Percentiles rank a stretch among this genome's conserved stretches.
Conservation (phyloP, 371 early-diverging fungal species). For the Entomophthora muscae region DNA sequence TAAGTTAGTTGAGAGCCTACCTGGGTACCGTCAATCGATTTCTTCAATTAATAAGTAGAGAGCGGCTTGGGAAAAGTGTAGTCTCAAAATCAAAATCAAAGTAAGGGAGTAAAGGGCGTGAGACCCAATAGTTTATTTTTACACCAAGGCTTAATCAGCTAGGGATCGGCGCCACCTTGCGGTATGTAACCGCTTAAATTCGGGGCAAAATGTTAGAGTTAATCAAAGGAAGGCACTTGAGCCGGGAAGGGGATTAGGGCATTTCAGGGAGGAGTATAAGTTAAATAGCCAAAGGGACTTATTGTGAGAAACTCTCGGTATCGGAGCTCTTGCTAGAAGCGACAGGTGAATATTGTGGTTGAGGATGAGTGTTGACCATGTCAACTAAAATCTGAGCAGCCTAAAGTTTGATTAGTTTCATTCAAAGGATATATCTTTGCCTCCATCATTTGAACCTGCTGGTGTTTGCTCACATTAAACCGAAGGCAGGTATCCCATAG, state of each 20-base stretch:
- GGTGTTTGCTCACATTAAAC: constrained; percentile 3
- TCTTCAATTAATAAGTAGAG: too few relatives aligned
- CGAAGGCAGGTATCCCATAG: constrained; percentile 2
- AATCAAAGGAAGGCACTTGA: not conserved
- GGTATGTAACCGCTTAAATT: not conserved
- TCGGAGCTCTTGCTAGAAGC: not conserved
- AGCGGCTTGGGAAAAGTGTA: too few relatives aligned
- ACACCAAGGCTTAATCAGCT: not conserved
- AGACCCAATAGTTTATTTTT: not conserved
- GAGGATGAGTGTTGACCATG: not conserved
- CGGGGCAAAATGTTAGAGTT: not conserved
- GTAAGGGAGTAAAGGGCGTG: too few relatives aligned
- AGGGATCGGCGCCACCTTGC: not conserved
- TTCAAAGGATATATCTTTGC: not conserved
- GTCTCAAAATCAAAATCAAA: too few relatives aligned
- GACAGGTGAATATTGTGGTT: not conserved
- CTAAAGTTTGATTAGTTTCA: not conserved
- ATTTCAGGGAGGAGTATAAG: not conserved
- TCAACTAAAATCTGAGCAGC: constrained; percentile 1
- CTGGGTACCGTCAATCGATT: too few relatives aligned
- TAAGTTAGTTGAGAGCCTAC: too few relatives aligned
- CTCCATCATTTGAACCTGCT: constrained; percentile 8
- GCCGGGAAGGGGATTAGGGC: not conserved
- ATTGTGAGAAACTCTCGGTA: not conserved
- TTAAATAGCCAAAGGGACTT: not conserved